A percentile compares a stretch with the other conserved stretches of the same genome.
Conservation (phyloP, 1,139 yeast species). For the Starmera stellimalicola region DNA sequence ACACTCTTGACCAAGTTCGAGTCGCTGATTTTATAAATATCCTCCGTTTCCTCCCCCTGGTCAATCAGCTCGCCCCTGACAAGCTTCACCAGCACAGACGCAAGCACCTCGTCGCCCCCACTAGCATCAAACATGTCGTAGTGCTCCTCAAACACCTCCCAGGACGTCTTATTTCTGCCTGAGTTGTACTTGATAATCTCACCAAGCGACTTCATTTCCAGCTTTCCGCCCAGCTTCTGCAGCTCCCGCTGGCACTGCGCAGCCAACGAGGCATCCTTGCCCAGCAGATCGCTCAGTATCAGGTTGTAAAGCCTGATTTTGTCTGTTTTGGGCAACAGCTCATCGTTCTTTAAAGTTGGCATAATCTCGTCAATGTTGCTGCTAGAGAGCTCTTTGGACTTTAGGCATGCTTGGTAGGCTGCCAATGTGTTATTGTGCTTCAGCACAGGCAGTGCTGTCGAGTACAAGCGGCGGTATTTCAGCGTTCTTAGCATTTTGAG, state of each 20-base stretch:
- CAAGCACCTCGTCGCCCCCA: conserved; percentile 2
- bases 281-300: conserved; percentile 9
- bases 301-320: conserved; percentile 11
- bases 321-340: background rate
- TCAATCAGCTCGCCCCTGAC: conserved; percentile 18
- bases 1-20: conserved; percentile 6
- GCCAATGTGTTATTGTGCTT: too few relatives aligned
- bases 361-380: too few relatives aligned
- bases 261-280: conserved; percentile 12
- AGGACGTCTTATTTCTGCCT: conserved; percentile 17
- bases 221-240: conserved; percentile 4
- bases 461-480: too few relatives aligned
- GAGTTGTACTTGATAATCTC: conserved; percentile 15
- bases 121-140: background rate
- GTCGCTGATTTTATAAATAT: conserved; percentile 5
- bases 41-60: conserved; percentile 10
- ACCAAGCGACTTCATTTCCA: conserved; percentile 7
- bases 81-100: conserved; percentile 12
- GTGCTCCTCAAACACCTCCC: conserved; percentile 16
- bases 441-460: too few relatives aligned
- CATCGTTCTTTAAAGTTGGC: background rate
- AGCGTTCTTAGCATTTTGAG: too few relatives aligned
- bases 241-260: conserved; percentile 11
- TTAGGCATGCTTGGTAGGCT: too few relatives aligned
- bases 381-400: too few relatives aligned